Percentiles rank a stretch among this genome's conserved stretches.
Evolutionary conservation across 352 stramenopile genomes (phyloP).

Genomic region (Peronospora destructor): DNA sequence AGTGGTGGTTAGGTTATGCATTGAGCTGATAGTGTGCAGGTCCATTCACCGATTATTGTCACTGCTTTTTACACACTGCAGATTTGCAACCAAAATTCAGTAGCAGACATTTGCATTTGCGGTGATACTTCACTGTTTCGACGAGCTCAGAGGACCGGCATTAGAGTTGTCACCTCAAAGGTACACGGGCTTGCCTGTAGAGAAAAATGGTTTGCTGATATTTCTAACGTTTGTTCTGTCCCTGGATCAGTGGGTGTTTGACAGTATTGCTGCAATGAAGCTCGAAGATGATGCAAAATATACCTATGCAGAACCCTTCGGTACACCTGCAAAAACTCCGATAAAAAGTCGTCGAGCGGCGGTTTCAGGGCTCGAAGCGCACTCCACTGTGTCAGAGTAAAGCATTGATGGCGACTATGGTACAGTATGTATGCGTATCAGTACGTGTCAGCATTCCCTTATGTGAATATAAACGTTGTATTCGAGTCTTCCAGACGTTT

Average conservation of each 20-base stretch:
- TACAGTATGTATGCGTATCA: constrained; percentile 8
- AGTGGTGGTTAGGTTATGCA: background rate
- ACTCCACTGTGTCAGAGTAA: constrained; percentile 26
- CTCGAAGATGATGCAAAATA: constrained; percentile 43
- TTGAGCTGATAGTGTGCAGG: background rate
- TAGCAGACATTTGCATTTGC: constrained; percentile 58
- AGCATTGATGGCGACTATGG: constrained; percentile 8
- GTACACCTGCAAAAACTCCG: constrained; percentile 12
- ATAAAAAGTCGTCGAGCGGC: constrained; percentile 10
- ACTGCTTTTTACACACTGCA: constrained; percentile 15
- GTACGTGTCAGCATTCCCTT: constrained; percentile 5
- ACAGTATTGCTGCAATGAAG: constrained; percentile 65
- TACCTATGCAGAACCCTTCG: constrained; percentile 8
- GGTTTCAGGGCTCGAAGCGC: constrained; percentile 25
- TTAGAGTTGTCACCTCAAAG: constrained; percentile 60
- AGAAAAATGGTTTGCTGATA: background rate
- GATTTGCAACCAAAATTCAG: constrained; percentile 72
- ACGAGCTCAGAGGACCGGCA: constrained; percentile 45
- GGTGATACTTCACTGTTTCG: constrained; percentile 54
- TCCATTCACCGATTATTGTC: constrained; percentile 1
- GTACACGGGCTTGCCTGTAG: constrained; percentile 17
- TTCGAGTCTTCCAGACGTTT: constrained; percentile 4
- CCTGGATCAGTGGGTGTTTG: constrained; percentile 56
- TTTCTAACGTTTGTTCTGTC: constrained; percentile 4
- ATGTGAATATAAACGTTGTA: constrained; percentile 21